Conservation (phyloP, 2,329 filamentous ascomycete genomes). For the Salinomyces thailandicus region DNA sequence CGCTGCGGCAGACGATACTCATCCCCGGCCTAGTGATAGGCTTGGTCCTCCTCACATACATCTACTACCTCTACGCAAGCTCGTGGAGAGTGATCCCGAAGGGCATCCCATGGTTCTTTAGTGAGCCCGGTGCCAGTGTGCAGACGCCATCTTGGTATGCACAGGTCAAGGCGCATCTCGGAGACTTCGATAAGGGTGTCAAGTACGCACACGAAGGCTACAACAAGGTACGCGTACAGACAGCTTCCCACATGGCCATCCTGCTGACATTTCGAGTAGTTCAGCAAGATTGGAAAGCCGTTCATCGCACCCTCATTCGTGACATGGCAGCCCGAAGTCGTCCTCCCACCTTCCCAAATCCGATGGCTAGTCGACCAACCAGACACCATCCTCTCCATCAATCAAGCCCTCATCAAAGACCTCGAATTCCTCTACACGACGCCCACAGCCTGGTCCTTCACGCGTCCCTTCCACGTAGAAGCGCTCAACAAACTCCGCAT, state of each 20-base stretch:
- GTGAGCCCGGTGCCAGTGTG: not conserved
- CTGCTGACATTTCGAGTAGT: conserved; percentile 2
- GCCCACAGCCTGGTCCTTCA: conserved; percentile 1
- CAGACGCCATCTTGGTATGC: not conserved
- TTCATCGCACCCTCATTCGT: conserved; percentile 17
- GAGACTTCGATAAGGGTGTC: conserved; percentile 1
- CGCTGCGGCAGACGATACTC: too few relatives aligned
- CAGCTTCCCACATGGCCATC: not conserved
- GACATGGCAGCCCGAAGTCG: conserved; percentile 11
- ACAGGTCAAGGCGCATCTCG: not conserved
- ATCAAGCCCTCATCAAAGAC: conserved; percentile 26
- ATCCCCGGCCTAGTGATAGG: not conserved
- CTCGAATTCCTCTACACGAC: conserved; percentile 12
- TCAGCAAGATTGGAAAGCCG: conserved; percentile 12
- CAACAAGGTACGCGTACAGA: not conserved
- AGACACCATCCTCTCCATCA: conserved; percentile 31
- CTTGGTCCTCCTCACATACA: not conserved
- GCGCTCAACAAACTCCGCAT: conserved; percentile 32
- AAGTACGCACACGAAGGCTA: not conserved
- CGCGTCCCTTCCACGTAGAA: conserved; percentile 28
- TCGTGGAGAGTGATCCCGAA: conserved; percentile 1
- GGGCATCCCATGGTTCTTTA: conserved; percentile 2
- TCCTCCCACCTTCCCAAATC: conserved; percentile 13
- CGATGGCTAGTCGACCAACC: conserved; percentile 35
- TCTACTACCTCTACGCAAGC: not conserved